Evolutionary conservation across 2,329 filamentous ascomycete species (phyloP).

Genomic region (Fusarium napiforme): DNA sequence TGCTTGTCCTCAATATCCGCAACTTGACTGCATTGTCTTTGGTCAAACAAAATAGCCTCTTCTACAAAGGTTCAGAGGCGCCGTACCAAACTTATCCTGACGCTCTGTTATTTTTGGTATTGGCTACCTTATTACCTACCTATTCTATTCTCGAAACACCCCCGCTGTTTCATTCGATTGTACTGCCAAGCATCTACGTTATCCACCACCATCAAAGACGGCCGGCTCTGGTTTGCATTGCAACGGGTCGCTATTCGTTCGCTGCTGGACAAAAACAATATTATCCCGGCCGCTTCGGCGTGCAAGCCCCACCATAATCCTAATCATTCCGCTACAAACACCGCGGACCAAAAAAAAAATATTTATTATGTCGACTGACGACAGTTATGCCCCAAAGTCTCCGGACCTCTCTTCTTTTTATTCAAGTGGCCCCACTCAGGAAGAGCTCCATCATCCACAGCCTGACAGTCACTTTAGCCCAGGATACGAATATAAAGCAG

Average conservation of each 20-base stretch:
- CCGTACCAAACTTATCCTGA: conserved; percentile 5
- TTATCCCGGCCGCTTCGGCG: conserved; percentile 31
- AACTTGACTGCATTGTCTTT: not conserved
- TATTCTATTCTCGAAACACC: conserved; percentile 4
- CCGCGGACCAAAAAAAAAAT: conserved; percentile 40
- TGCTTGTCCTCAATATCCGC: not conserved
- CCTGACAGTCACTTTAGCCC: conserved; percentile 43
- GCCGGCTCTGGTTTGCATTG: conserved; percentile 6
- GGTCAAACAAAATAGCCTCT: not conserved
- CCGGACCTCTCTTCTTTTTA: conserved; percentile 69
- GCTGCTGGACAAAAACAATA: conserved; percentile 20
- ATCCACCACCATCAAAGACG: conserved; percentile 24
- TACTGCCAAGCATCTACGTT: conserved; percentile 24
- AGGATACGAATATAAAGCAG: conserved; percentile 51
- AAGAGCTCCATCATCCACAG: conserved; percentile 49
- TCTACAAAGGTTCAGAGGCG: conserved; percentile 1
- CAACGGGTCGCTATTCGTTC: conserved; percentile 19
- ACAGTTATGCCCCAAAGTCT: conserved; percentile 67
- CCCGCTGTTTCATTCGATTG: conserved; percentile 20
- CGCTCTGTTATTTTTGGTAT: conserved; percentile 1
- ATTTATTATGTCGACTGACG: conserved; percentile 59
- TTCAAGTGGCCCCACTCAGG: conserved; percentile 53
- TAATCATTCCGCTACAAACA: conserved; percentile 26
- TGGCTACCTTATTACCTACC: not conserved
- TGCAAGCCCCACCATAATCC: conserved; percentile 38